phyloP scores from a whole-genome alignment of 768 basidiomycete species.

The Podaxis sp. region DNA sequence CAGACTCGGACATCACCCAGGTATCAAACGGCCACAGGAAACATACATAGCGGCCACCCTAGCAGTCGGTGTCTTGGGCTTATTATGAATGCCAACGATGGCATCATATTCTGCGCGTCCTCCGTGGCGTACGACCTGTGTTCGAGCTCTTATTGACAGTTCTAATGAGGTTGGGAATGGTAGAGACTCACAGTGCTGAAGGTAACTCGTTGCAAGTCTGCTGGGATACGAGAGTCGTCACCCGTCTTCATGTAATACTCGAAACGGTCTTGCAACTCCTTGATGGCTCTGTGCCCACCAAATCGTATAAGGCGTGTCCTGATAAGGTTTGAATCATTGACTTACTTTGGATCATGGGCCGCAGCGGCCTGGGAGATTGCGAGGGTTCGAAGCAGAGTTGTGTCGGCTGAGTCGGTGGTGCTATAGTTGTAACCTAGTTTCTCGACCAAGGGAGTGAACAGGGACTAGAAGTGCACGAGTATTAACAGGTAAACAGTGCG shows the following conservation, averaged over 20 bases:
- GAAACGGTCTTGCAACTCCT: conserved; percentile 71
- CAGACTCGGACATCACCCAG: neutral
- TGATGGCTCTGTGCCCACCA: conserved; percentile 55
- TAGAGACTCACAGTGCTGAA: conserved; percentile 43
- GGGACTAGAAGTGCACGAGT: conserved; percentile 30
- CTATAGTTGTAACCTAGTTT: conserved; percentile 75
- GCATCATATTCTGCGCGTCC: conserved; percentile 73
- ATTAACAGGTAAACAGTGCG: conserved; percentile 7
- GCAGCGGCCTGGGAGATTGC: conserved; percentile 53
- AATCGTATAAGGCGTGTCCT: conserved; percentile 5
- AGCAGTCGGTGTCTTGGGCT: conserved; percentile 69
- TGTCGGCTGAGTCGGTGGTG: conserved; percentile 61
- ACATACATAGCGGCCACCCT: conserved; percentile 68
- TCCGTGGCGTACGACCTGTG: conserved; percentile 68
- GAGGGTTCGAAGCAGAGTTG: conserved; percentile 66
- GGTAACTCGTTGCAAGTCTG: conserved; percentile 64
- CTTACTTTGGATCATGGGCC: conserved; percentile 25
- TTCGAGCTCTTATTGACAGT: conserved; percentile 5
- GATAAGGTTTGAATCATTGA: neutral
- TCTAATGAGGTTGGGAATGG: neutral
- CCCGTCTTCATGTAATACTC: conserved; percentile 61
- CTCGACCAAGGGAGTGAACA: conserved; percentile 74
- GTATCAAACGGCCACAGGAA: neutral
- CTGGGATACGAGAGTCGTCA: conserved; percentile 75
- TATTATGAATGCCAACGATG: conserved; percentile 61